Evolutionary conservation across 768 basidiomycete genomes (phyloP).

Genomic region (Lactarius psammicola): DNA sequence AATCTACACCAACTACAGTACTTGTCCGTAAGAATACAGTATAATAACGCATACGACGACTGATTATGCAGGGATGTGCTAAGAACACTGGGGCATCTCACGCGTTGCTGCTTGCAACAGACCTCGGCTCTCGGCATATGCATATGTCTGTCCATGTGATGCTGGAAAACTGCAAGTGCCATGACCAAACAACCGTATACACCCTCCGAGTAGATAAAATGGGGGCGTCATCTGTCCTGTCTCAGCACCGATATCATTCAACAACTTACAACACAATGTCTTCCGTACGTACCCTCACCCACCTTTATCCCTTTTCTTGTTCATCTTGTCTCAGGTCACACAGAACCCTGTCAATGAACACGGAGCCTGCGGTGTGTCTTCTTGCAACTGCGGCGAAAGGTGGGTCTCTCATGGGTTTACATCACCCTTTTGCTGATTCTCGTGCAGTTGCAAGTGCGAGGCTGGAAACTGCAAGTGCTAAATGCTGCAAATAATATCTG

Average conservation of each 20-base stretch:
- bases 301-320: too few species aligned
- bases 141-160: too few species aligned
- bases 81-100: too few species aligned
- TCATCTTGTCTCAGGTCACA: background rate
- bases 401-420: constrained; percentile 30
- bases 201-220: constrained; percentile 1
- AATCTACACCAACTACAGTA: too few species aligned
- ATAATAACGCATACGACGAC: too few species aligned
- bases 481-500: constrained; percentile 28
- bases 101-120: too few species aligned
- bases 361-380: constrained; percentile 21
- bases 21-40: too few species aligned
- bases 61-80: too few species aligned
- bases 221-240: background rate
- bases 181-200: constrained; percentile 12
- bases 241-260: background rate
- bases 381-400: constrained; percentile 54
- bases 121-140: too few species aligned
- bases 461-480: constrained; percentile 66
- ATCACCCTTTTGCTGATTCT: background rate
- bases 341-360: constrained; percentile 41
- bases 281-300: constrained; percentile 2
- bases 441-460: constrained; percentile 56
- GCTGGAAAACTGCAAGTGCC: background rate
- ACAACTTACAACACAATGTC: too few species aligned